Base-by-base conservation (phyloP, 306 rosid species). In the Hippophae rhamnoides region DNA sequence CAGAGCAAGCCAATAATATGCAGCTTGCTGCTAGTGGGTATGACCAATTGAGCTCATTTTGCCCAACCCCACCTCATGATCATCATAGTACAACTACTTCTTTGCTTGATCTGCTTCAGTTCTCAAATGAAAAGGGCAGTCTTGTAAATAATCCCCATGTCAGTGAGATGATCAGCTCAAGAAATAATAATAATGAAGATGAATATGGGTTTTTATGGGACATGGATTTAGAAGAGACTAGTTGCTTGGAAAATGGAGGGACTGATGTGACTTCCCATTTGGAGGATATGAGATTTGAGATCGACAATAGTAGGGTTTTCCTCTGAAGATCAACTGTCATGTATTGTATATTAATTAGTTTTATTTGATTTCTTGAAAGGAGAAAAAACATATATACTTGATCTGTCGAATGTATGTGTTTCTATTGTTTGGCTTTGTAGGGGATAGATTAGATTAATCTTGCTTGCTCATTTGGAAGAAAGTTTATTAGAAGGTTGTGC, bases 161-260 rank as follows among this genome's bases (percentile, higher is more conserved):
- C 12, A 60, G 72, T 13, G 82, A 78, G 46, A 65, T 31, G 38
- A 31, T 58, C 43, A 80, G 66, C 68, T 64, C 84, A 11, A 80
- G 74, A 65, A 78, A 75, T 53, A 81, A 46, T 18, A 5, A 25
- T 25, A 13, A 82, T 12, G 85, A 31, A 31, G 38, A 65, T 23
- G 97, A 78, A 1, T 80, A 81, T 74, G 99, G 81, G 4, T 81
- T 77, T 67, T 8, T 88, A 51, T 93, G 99, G 99, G 86, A 84
- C 60, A 80, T 84, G 86, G 86, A 82, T 43, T 47, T 86, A 38
- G 86, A 84, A 60, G 87, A 85, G 45, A 70, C 63, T 40, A 66
- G 38, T 31, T 31, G 82, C 73, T 76, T 80, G 56, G 86, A 74
- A 42, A 72, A 80, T 43, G 81, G 72, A 4, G 38, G 38, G 38